A percentile compares a stretch with the other conserved stretches of the same genome.
Evolutionary conservation across 192 early-diverging fungal genomes (phyloP).

Genomic region (Entomortierella lignicola): DNA sequence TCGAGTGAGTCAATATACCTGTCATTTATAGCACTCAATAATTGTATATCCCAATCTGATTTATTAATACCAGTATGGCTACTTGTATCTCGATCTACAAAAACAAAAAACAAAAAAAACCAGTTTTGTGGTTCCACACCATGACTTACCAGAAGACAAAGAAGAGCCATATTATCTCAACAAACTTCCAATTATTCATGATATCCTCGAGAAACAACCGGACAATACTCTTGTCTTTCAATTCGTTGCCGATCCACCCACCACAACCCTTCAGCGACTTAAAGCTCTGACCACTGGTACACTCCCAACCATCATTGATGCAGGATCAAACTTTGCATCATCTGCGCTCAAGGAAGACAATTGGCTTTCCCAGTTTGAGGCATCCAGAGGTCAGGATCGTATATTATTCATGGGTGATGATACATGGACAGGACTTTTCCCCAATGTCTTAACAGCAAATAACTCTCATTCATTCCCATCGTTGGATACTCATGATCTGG

Average conservation of each 20-base stretch:
- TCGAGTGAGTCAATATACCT: constrained; percentile 58
- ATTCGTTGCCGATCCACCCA: constrained; percentile 85
- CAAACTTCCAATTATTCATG: constrained; percentile 62
- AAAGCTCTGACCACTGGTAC: constrained; percentile 86
- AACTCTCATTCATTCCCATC: constrained; percentile 72
- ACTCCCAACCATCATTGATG: constrained; percentile 87
- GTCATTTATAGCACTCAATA: neutral
- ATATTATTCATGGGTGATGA: constrained; percentile 94
- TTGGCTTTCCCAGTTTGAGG: constrained; percentile 63
- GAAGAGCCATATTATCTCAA: constrained; percentile 57
- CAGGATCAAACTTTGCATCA: constrained; percentile 83
- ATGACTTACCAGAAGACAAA: constrained; percentile 6
- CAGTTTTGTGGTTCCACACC: constrained; percentile 53
- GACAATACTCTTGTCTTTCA: constrained; percentile 72
- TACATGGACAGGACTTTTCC: constrained; percentile 93
- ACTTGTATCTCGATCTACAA: too few relatives aligned
- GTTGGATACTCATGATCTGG: constrained; percentile 88
- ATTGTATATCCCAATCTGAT: too few relatives aligned
- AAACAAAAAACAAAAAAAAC: neutral
- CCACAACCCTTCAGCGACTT: constrained; percentile 84
- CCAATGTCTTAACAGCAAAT: constrained; percentile 62
- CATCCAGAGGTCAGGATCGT: constrained; percentile 43
- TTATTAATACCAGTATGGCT: too few relatives aligned
- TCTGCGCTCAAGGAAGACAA: constrained; percentile 81
- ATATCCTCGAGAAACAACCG: constrained; percentile 60